These are phyloP conservation scores for Alternaria triticina DNA, from an alignment of 2,329 filamentous ascomycete genomes.

Conservation along the genomic window DNA sequence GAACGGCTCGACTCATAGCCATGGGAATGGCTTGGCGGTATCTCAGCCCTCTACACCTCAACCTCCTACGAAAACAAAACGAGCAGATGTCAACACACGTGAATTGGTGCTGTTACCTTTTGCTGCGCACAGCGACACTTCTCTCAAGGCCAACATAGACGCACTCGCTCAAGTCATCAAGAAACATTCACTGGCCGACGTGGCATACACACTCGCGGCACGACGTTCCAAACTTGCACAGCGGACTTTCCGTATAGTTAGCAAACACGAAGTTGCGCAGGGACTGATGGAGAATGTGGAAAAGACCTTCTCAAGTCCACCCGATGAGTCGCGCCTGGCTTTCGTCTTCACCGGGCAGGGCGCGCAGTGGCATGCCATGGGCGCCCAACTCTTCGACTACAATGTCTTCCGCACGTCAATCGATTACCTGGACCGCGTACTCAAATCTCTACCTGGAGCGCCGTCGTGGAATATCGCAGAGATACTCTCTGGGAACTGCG, in stretches of 20 bases:
- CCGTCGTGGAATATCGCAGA: background rate
- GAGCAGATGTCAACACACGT: background rate
- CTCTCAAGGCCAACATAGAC: background rate
- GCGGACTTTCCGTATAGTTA: background rate
- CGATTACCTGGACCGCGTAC: background rate
- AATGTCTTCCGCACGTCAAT: background rate
- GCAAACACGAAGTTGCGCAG: background rate
- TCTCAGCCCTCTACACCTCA: background rate
- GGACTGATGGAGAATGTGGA: background rate
- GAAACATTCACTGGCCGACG: background rate
- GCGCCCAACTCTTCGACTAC: constrained; percentile 12
- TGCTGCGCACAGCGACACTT: background rate
- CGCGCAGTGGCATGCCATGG: constrained; percentile 35
- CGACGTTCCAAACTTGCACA: background rate
- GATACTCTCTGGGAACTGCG: background rate
- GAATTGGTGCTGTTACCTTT: background rate
- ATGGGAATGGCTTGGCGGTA: background rate
- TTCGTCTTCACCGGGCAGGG: constrained; percentile 40
- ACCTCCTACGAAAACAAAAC: background rate
- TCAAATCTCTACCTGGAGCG: background rate
- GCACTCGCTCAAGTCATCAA: background rate
- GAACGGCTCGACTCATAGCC: background rate
- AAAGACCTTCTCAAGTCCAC: background rate
- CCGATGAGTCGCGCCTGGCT: constrained; percentile 13
- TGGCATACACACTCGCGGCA: background rate